These are phyloP conservation scores for Conoideocrella luteorostrata DNA, from an alignment of 2,329 filamentous ascomycete species.

Conservation along the genomic window DNA sequence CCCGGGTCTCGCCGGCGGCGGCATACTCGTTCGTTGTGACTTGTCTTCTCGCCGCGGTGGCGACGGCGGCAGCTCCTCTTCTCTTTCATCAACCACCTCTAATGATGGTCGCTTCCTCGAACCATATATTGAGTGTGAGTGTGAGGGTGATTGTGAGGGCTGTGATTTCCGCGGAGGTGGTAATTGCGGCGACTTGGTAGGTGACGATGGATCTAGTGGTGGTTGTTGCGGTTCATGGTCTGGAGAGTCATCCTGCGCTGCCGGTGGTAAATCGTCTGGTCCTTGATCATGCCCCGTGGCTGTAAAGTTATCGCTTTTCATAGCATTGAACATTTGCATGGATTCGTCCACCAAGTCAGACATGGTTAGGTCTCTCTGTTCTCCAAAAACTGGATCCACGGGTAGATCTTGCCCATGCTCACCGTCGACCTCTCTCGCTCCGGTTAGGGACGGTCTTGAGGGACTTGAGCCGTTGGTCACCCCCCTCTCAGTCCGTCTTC, in stretches of 20 bases:
- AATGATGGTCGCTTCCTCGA: conserved; percentile 2
- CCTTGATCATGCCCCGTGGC: conserved; percentile 6
- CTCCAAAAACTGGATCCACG: conserved; percentile 11
- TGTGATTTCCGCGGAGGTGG: neutral
- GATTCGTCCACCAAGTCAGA: conserved; percentile 34
- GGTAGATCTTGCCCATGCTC: conserved; percentile 13
- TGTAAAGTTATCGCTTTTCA: conserved; percentile 15
- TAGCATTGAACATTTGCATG: conserved; percentile 33
- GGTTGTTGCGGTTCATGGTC: neutral
- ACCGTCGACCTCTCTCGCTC: conserved; percentile 20
- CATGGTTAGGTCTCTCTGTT: conserved; percentile 22
- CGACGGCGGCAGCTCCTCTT: conserved; percentile 17
- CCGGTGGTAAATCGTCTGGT: conserved; percentile 12
- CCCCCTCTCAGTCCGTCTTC: conserved; percentile 5
- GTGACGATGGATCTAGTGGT: neutral
- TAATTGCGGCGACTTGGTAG: neutral
- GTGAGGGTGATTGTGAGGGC: neutral
- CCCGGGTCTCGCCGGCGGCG: conserved; percentile 18
- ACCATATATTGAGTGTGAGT: neutral
- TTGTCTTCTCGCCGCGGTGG: conserved; percentile 17
- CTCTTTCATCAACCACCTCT: conserved; percentile 13
- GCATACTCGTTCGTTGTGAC: conserved; percentile 18
- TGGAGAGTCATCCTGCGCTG: conserved; percentile 9
- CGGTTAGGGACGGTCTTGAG: conserved; percentile 2
- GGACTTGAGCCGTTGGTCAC: conserved; percentile 20